phyloP scores from a whole-genome alignment of 768 basidiomycete genomes.

The Omphalotus guepiniiformis region DNA sequence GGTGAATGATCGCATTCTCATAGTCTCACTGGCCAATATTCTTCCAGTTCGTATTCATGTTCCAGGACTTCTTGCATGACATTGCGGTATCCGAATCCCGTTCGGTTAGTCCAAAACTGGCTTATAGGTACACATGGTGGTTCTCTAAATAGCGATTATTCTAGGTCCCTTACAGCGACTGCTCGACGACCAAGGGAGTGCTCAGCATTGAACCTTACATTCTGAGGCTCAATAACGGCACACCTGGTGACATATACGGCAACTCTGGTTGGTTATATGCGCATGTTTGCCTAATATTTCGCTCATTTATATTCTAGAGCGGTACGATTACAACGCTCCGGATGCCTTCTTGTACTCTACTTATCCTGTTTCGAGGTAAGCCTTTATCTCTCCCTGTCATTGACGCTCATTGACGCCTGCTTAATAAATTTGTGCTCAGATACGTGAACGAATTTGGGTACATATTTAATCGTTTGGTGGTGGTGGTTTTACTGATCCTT shows the following conservation, averaged over 20 bases:
- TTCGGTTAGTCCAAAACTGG: constrained; percentile 22
- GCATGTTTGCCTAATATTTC: background rate
- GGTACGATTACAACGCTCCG: constrained; percentile 51
- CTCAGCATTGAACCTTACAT: constrained; percentile 54
- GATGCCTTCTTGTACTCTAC: constrained; percentile 51
- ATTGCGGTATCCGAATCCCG: constrained; percentile 46
- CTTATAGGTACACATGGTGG: background rate
- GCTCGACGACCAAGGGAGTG: constrained; percentile 54
- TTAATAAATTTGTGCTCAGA: constrained; percentile 22
- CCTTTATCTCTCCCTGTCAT: background rate
- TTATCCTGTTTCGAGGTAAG: constrained; percentile 44
- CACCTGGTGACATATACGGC: constrained; percentile 50
- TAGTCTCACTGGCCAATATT: background rate
- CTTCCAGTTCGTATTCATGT: constrained; percentile 42
- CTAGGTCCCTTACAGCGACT: constrained; percentile 56
- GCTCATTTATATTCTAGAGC: constrained; percentile 29
- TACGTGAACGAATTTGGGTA: constrained; percentile 61
- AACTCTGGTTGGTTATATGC: constrained; percentile 36
- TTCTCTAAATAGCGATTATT: constrained; percentile 32
- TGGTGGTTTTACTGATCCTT: background rate
- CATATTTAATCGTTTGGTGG: constrained; percentile 7
- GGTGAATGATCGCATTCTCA: background rate
- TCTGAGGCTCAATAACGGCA: constrained; percentile 46
- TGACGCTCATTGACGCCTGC: too few species aligned
- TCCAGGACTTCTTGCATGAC: constrained; percentile 48